Evolutionary conservation across 2,329 filamentous ascomycete genomes (phyloP).

Genomic region (Colletotrichum chrysophilum): DNA sequence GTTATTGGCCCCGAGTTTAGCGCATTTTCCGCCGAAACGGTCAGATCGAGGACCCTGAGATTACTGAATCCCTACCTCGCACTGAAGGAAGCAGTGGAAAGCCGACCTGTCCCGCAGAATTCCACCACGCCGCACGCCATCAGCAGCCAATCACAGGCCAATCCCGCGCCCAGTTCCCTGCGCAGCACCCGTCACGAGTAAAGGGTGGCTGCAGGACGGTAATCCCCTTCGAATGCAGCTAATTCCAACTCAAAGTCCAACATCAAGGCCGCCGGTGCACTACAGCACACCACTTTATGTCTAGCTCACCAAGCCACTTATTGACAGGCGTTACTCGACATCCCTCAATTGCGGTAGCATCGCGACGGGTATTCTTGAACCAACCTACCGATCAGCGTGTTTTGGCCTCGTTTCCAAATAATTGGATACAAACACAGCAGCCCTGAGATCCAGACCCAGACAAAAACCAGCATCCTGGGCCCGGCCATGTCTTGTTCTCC

Average conservation of each 20-base stretch:
- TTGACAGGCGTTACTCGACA: neutral
- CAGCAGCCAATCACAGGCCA: neutral
- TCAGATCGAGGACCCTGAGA: slow-evolving; percentile 18
- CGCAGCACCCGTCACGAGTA: neutral
- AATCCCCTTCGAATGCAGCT: neutral
- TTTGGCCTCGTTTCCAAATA: neutral
- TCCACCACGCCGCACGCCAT: neutral
- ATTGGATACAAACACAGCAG: neutral
- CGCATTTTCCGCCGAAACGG: slow-evolving; percentile 13
- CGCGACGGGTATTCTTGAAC: neutral
- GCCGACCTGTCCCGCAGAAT: neutral
- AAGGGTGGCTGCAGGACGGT: neutral
- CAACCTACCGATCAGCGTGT: neutral
- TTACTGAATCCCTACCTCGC: neutral
- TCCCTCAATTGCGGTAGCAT: neutral
- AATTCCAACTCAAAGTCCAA: neutral
- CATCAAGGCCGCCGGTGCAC: neutral
- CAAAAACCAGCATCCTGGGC: neutral
- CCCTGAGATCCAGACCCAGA: neutral
- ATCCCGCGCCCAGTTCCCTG: neutral
- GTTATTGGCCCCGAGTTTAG: slow-evolving; percentile 7
- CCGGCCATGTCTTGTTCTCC: neutral
- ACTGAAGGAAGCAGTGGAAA: neutral
- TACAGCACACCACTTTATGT: neutral
- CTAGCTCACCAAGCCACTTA: neutral